These are phyloP conservation scores for Gamarada debralockiae DNA, from an alignment of 495 filamentous ascomycete genomes.

Conservation along the genomic window DNA sequence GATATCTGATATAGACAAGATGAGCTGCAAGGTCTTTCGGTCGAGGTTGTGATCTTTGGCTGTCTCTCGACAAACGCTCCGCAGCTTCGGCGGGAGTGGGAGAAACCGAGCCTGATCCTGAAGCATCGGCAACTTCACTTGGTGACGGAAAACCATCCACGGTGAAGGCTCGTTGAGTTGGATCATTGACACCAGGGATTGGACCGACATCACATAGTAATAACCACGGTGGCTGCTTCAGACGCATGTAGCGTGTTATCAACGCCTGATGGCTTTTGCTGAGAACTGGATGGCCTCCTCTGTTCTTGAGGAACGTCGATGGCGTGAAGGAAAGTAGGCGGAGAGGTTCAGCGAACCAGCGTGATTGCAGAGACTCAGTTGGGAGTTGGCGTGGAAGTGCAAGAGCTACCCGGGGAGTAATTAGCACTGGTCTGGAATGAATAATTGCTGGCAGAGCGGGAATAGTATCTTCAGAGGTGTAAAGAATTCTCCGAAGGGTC, in stretches of 20 bases:
- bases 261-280: slow-evolving; percentile 74
- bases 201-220: slow-evolving; percentile 75
- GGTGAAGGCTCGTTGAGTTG: slow-evolving; percentile 23
- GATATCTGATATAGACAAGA: slow-evolving; percentile 75
- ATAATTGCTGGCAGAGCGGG: slow-evolving; percentile 10
- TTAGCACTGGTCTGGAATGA: slow-evolving; percentile 10
- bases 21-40: slow-evolving; percentile 43
- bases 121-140: slow-evolving; percentile 39
- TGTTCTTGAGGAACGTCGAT: slow-evolving; percentile 70
- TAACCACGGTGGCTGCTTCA: slow-evolving; percentile 75
- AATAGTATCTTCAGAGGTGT: slow-evolving; percentile 31
- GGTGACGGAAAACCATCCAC: slow-evolving; percentile 32
- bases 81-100: slow-evolving; percentile 62
- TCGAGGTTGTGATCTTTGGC: slow-evolving; percentile 28
- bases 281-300: slow-evolving; percentile 78
- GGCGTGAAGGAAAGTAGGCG: slow-evolving; percentile 69
- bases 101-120: slow-evolving; percentile 52
- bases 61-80: slow-evolving; percentile 31
- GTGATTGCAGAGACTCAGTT: slow-evolving; percentile 63
- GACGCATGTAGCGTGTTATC: slow-evolving; percentile 78
- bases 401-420: slow-evolving; percentile 46
- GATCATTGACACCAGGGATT: slow-evolving; percentile 48
- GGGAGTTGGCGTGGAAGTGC: slow-evolving; percentile 77
- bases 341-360: slow-evolving; percentile 95
- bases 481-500: slow-evolving; percentile 19